A percentile compares a stretch with the other conserved stretches of the same genome.
phyloP scores from a whole-genome alignment of 164 flowering plant species.

The Chimonanthus praecox region DNA sequence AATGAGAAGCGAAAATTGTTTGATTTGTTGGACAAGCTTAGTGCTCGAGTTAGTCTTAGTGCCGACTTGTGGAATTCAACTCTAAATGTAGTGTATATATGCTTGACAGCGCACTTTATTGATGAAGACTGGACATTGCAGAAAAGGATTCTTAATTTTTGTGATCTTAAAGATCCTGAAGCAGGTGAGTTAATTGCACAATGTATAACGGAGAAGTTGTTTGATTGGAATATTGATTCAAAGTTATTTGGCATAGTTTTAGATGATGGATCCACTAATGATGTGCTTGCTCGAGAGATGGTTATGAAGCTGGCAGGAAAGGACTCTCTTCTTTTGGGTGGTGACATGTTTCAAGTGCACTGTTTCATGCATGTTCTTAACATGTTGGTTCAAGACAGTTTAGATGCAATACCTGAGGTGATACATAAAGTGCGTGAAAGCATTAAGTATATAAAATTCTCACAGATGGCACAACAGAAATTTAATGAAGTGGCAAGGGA shows the following conservation, averaged over 20 bases:
- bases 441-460: conserved; percentile 48
- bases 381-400: conserved; percentile 34
- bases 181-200: conserved; percentile 58
- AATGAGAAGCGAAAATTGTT: conserved; percentile 66
- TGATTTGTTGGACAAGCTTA: conserved; percentile 39
- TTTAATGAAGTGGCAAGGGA: conserved; percentile 47
- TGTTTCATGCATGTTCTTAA: conserved; percentile 44
- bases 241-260: conserved; percentile 62
- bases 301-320: background rate
- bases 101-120: conserved; percentile 62
- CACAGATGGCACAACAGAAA: conserved; percentile 42
- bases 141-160: conserved; percentile 60
- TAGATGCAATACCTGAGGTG: conserved; percentile 27
- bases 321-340: conserved; percentile 28
- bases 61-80: conserved; percentile 58
- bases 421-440: conserved; percentile 49
- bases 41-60: conserved; percentile 51
- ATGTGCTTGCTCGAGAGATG: conserved; percentile 12
- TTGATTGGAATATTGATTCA: conserved; percentile 63
- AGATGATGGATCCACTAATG: conserved; percentile 42
- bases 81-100: conserved; percentile 41
- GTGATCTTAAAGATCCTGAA: conserved; percentile 39
- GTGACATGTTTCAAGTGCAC: conserved; percentile 54
- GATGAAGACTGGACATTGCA: conserved; percentile 62
- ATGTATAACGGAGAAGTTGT: conserved; percentile 41